Conservation (phyloP, 371 early-diverging fungal genomes). For the Zancudomyces culisetae region DNA sequence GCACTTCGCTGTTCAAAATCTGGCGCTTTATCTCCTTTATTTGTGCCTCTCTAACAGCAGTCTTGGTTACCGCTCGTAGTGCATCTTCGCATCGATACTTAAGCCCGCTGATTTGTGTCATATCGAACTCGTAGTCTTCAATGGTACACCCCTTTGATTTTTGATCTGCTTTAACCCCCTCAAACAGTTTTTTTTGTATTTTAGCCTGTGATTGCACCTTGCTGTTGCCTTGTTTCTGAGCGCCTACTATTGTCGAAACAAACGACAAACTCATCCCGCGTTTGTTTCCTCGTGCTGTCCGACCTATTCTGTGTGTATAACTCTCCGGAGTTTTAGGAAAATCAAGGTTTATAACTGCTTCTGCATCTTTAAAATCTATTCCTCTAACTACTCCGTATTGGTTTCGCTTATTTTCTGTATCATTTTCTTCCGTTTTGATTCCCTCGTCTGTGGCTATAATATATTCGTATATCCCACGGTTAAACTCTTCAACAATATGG, state of each 20-base stretch:
- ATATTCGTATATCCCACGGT: constrained; percentile 88
- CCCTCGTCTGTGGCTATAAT: constrained; percentile 90
- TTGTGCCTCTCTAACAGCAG: constrained; percentile 69
- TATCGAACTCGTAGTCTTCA: constrained; percentile 66
- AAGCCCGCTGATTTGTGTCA: constrained; percentile 74
- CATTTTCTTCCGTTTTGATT: constrained; percentile 31
- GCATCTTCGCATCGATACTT: constrained; percentile 82
- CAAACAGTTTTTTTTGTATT: constrained; percentile 37
- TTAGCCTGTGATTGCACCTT: constrained; percentile 30
- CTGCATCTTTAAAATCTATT: constrained; percentile 86
- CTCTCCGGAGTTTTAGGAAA: constrained; percentile 75
- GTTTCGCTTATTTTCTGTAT: constrained; percentile 31
- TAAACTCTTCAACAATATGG: constrained; percentile 92
- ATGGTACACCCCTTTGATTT: constrained; percentile 32
- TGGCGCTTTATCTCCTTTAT: constrained; percentile 81
- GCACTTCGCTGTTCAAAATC: constrained; percentile 80
- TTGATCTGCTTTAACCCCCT: constrained; percentile 38
- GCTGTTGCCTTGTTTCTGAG: neutral
- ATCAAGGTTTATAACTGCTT: constrained; percentile 95
- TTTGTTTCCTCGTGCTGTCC: constrained; percentile 87
- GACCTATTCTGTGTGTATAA: constrained; percentile 91
- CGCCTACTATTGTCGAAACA: constrained; percentile 7
- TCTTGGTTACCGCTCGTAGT: constrained; percentile 52
- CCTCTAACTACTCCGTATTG: constrained; percentile 95
- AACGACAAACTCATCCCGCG: constrained; percentile 80